Percentiles rank a stretch among this genome's conserved stretches.
These are phyloP conservation scores for Paxillus involutus DNA, from an alignment of 768 basidiomycete species.

Conservation along the genomic window DNA sequence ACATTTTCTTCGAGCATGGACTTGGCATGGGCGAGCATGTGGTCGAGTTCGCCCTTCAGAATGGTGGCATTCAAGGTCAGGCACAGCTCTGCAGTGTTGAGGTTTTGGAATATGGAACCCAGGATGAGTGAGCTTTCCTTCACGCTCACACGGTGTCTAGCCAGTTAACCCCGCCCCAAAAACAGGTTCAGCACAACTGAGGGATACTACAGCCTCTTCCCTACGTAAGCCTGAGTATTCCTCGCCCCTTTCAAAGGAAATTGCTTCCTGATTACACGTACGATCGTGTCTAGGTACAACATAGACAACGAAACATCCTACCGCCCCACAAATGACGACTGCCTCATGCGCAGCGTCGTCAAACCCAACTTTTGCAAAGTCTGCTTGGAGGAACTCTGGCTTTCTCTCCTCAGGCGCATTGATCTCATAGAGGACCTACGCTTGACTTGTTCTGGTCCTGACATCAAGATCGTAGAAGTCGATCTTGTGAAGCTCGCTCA, in stretches of 20 bases:
- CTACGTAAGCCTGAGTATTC: conserved; percentile 52
- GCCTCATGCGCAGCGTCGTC: conserved; percentile 75
- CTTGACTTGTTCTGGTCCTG: conserved; percentile 35
- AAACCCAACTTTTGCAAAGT: conserved; percentile 73
- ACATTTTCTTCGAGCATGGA: conserved; percentile 42
- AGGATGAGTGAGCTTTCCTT: conserved; percentile 48
- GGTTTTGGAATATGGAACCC: conserved; percentile 68
- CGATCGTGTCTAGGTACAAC: conserved; percentile 45
- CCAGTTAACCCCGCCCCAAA: not conserved
- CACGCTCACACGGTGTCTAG: not conserved
- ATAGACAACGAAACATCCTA: conserved; percentile 60
- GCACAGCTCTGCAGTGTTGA: conserved; percentile 81
- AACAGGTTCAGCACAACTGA: conserved; percentile 57
- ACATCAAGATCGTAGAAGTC: conserved; percentile 41
- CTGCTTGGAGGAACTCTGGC: conserved; percentile 76
- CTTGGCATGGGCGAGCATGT: conserved; percentile 55
- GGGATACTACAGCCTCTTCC: conserved; percentile 66
- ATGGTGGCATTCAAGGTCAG: conserved; percentile 44
- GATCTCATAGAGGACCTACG: conserved; percentile 59
- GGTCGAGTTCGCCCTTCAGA: conserved; percentile 55
- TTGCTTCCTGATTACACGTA: not conserved
- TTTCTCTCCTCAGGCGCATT: conserved; percentile 56
- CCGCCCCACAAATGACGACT: conserved; percentile 82
- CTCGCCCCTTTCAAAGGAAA: not conserved
- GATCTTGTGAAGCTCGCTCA: conserved; percentile 63